Evolutionary conservation across 768 basidiomycete species (phyloP).

Genomic region (Amanita jacksonii): DNA sequence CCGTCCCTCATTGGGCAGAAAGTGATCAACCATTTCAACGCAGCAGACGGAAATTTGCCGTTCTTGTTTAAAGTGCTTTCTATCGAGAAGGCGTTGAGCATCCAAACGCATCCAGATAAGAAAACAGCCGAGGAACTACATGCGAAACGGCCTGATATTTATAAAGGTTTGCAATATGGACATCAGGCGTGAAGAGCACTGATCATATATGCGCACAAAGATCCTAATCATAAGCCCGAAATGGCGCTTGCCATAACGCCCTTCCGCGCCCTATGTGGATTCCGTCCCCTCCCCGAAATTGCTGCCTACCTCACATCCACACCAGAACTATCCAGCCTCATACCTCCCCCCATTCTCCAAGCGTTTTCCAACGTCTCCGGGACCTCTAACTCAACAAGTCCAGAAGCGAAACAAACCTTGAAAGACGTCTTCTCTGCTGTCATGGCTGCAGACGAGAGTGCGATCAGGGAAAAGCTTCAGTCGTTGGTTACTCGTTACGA

Average conservation of each 20-base stretch:
- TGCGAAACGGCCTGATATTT: conserved; percentile 64
- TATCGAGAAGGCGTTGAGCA: conserved; percentile 82
- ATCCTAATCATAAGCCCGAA: conserved; percentile 97
- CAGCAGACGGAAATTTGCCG: conserved; percentile 61
- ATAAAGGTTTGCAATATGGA: conserved; percentile 75
- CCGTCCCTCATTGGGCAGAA: conserved; percentile 58
- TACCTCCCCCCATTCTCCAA: conserved; percentile 45
- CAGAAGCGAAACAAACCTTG: conserved; percentile 51
- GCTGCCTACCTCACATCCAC: conserved; percentile 53
- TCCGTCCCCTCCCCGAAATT: conserved; percentile 72
- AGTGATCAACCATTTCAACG: conserved; percentile 47
- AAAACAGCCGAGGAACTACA: conserved; percentile 63
- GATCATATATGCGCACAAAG: conserved; percentile 25
- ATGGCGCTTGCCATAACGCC: conserved; percentile 96
- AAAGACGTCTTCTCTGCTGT: conserved; percentile 70
- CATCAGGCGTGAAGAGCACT: too few relatives aligned
- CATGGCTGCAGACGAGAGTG: conserved; percentile 63
- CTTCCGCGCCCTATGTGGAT: conserved; percentile 89
- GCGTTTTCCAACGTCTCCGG: conserved; percentile 46
- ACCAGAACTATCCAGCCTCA: conserved; percentile 68
- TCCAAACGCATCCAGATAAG: conserved; percentile 92
- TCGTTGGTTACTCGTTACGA: conserved; percentile 57
- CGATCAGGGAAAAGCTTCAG: conserved; percentile 45
- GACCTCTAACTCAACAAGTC: conserved; percentile 33
- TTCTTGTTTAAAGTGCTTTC: conserved; percentile 91